These are phyloP conservation scores for Sparassis latifolia DNA, from an alignment of 1,284 basidiomycete genomes.

Conservation along the genomic window DNA sequence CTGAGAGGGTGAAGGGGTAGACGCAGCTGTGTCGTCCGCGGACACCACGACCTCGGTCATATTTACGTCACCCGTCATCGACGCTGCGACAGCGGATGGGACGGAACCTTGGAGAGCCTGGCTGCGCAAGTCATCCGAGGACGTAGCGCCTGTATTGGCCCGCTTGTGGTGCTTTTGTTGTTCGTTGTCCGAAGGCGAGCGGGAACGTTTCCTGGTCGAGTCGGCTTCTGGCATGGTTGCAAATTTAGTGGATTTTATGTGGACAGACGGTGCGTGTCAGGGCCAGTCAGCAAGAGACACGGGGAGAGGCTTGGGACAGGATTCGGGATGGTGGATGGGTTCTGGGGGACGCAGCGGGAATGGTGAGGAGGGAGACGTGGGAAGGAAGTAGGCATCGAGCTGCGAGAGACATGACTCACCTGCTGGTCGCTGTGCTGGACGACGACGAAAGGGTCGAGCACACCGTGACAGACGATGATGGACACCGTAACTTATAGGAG, in stretches of 20 bases:
- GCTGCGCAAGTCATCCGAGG: constrained; percentile 51
- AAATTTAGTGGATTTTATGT: constrained; percentile 31
- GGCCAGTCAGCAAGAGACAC: constrained; percentile 23
- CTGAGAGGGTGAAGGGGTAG: constrained; percentile 42
- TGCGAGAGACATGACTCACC: constrained; percentile 23
- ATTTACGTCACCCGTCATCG: constrained; percentile 47
- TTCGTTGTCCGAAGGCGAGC: constrained; percentile 77
- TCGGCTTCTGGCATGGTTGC: constrained; percentile 76
- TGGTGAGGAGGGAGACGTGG: constrained; percentile 29
- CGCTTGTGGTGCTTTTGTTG: constrained; percentile 75
- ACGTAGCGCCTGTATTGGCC: constrained; percentile 67
- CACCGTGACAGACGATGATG: constrained; percentile 11
- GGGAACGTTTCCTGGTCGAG: constrained; percentile 76
- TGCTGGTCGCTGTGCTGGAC: constrained; percentile 4
- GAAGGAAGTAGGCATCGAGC: constrained; percentile 24
- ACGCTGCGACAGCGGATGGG: constrained; percentile 32
- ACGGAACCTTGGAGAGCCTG: constrained; percentile 34
- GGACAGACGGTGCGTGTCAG: constrained; percentile 17
- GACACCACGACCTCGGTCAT: constrained; percentile 47
- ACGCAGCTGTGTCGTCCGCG: constrained; percentile 48
- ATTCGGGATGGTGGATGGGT: constrained; percentile 21
- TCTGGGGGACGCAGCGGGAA: constrained; percentile 26
- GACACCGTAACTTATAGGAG: constrained; percentile 5
- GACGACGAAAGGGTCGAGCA: constrained; percentile 5
- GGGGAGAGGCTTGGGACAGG: constrained; percentile 23